Evolutionary conservation across 306 rosid genomes (phyloP), one percentile per base, ranked within the genome.

Genomic region (Quercus mongolica): DNA sequence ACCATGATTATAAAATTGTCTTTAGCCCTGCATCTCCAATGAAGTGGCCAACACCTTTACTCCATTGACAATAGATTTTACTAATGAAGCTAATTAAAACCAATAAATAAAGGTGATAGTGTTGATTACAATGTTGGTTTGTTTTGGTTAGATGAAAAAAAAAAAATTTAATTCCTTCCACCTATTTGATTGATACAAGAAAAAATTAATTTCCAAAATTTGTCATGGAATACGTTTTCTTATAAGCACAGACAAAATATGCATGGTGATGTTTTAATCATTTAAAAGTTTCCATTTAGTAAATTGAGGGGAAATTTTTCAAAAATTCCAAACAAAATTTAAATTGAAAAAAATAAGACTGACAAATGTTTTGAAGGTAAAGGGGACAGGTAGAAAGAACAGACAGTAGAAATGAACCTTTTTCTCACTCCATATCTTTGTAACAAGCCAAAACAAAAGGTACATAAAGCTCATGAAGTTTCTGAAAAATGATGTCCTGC

Each of bases 401-500:
- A 49, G 5, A 12, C 54, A 49, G 54, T 49, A 13, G 54, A 23
- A 7, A 9, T 59, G 65, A 59, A 30, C 23, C 19, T 68, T 46
- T 49, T 35, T 68, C 52, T 33, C 72, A 68, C 72, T 33, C 72
- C 72, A 35, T 35, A 68, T 68, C 18, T 35, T 68, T n/a, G 26
- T 68, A 35, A 68, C 72, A 68, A 35, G 26, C 52, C 52, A 68
- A 68, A 21, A 15, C 19, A 69, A 49, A 75, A 67, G 26, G 28
- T 52, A 44, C 75, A 25, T 18, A 73, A 73, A 17, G 26, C 71
- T 67, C 26, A 77, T 59, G 71, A 80, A 77, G 46, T 73, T 49
- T 65, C 80, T 30, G 74, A 73, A 76, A 77, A 77, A 70, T 26
- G 5, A 57, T 58, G 69, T 72, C 65, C 74, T 19, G 72, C 74